phyloP scores from a whole-genome alignment of 1,284 basidiomycete genomes.

The Coniferiporia sulphurascens region DNA sequence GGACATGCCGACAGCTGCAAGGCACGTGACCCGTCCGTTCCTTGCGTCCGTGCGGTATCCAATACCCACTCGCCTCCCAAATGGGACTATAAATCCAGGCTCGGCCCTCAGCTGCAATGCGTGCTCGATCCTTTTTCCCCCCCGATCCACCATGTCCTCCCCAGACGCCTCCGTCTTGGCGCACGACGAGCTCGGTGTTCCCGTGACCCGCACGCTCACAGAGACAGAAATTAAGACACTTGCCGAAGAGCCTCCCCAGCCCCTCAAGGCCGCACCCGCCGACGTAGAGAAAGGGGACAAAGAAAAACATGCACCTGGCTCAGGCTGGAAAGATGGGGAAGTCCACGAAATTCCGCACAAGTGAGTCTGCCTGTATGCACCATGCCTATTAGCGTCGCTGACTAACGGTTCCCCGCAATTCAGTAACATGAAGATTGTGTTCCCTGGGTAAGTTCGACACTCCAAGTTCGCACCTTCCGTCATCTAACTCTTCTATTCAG shows the following conservation, averaged over 20 bases:
- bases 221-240: slow-evolving; percentile 11
- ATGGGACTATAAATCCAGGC: too few relatives aligned
- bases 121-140: too few relatives aligned
- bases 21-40: neutral
- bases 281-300: slow-evolving; percentile 11
- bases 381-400: neutral
- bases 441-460: slow-evolving; percentile 14
- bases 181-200: neutral
- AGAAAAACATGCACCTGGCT: slow-evolving; percentile 8
- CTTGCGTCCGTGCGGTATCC: neutral
- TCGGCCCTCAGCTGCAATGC: too few relatives aligned
- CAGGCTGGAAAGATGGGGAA: slow-evolving; percentile 12
- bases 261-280: slow-evolving; percentile 1
- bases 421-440: slow-evolving; percentile 19
- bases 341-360: slow-evolving; percentile 18
- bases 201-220: neutral
- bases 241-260: slow-evolving; percentile 6
- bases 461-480: neutral
- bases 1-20: too few relatives aligned
- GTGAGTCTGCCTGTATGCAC: neutral
- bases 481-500: neutral
- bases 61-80: neutral
- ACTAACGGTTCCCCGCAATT: neutral
- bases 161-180: too few relatives aligned
- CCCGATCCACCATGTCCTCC: too few relatives aligned